phyloP scores from a whole-genome alignment of 495 filamentous ascomycete genomes.

The Penicillium lividum region DNA sequence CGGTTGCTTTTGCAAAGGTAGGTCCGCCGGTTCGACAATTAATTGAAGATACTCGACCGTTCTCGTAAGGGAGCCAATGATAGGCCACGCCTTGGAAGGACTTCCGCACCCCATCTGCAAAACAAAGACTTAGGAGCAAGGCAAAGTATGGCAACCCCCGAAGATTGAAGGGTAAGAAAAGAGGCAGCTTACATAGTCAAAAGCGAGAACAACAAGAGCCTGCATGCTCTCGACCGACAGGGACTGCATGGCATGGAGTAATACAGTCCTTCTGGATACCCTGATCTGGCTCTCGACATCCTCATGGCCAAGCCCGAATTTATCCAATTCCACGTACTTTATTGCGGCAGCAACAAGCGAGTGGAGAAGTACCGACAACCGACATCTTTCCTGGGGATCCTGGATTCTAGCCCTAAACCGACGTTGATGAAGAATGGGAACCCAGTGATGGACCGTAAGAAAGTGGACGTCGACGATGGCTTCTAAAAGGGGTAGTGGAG shows the following conservation, averaged over 20 bases:
- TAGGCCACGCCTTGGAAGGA: constrained; percentile 31
- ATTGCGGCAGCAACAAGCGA: neutral
- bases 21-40: constrained; percentile 17
- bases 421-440: neutral
- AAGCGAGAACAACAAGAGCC: constrained; percentile 28
- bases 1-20: constrained; percentile 12
- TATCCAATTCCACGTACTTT: neutral
- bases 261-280: neutral
- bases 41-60: constrained; percentile 33
- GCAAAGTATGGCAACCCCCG: neutral
- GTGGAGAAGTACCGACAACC: neutral
- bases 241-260: constrained; percentile 19
- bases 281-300: neutral
- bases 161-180: neutral
- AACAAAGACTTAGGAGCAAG: neutral
- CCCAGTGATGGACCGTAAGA: neutral
- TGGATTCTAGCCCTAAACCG: neutral
- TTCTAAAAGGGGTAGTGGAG: neutral
- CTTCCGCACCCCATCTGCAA: constrained; percentile 26
- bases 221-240: constrained; percentile 34
- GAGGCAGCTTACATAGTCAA: constrained; percentile 26
- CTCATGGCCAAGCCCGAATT: neutral
- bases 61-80: constrained; percentile 27
- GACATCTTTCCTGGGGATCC: neutral
- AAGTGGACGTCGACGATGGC: neutral